Evolutionary conservation across 192 early-diverging fungal genomes (phyloP), one percentile per base, ranked within the genome.

Genomic region (Entomortierella parvispora): DNA sequence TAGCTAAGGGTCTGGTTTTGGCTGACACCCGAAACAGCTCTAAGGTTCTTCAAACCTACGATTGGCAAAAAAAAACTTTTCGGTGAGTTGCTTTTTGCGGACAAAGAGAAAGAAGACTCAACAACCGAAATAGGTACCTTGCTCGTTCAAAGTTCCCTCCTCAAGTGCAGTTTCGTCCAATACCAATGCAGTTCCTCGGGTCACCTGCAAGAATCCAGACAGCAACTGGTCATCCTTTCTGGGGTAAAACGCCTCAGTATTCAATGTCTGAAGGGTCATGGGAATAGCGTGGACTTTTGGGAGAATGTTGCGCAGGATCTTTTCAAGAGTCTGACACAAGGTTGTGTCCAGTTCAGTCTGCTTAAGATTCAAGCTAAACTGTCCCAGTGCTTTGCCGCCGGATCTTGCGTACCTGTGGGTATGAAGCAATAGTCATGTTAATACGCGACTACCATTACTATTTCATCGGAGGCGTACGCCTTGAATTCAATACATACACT

Each of bases 101-200:
- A 29, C 5, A 59, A 18, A 61, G 29, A 4, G 23, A 22, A 31
- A 34, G 10, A 23, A 47, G 14, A 51, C 10, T 4, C 20, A 14
- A 28, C 12, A 23, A 46, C 37, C 2, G n/a, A 31, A 43, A 3
- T 54, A 22, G 15, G 51, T 74, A 86, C 85, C 92, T 46, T 81
- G 79, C 44, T 92, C 90, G 20, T 79, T 66, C 31, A 94, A 76
- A 14, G 84, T 89, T 25, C 92, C 92, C 58, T 93, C 90, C 23
- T 86, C 71, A 65, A 94, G 61, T 20, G 82, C 85, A 1, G 91
- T 92, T 66, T 94, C 92, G 65, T 94, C 92, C 32, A 91, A 81
- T 4, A 93, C 56, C 12, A 93, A 50, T 29, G 78, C 69, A 0
- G 92, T 93, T 15, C 83, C 85, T 3, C 80, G 49, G 15, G 83